Evolutionary conservation across 768 basidiomycete genomes (phyloP).

Genomic region (Auricularia sp.): DNA sequence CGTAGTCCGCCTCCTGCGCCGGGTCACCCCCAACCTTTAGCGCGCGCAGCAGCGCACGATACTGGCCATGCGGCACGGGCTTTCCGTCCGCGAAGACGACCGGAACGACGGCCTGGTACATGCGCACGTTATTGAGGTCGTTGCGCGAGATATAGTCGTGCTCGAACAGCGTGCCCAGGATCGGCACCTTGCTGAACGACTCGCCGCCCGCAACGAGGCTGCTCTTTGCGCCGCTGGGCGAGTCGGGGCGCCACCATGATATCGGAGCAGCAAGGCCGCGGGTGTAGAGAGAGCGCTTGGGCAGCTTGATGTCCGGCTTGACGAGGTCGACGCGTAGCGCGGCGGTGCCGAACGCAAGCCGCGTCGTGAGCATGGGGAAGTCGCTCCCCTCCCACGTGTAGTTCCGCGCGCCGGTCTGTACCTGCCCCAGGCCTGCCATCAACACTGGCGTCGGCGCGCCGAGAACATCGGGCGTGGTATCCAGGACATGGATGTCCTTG

Average conservation of each 20-base stretch:
- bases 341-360: constrained; percentile 42
- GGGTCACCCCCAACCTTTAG: constrained; percentile 35
- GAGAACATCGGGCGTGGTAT: neutral
- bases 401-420: no score
- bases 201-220: constrained; percentile 16
- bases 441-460: neutral
- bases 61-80: constrained; percentile 32
- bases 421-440: neutral
- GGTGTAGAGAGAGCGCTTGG: constrained; percentile 8
- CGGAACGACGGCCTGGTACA: constrained; percentile 19
- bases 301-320: constrained; percentile 30
- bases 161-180: constrained; percentile 42
- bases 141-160: constrained; percentile 39
- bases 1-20: constrained; percentile 33
- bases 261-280: no score
- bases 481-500: neutral
- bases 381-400: no score
- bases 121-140: constrained; percentile 19
- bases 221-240: constrained; percentile 21
- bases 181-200: constrained; percentile 30
- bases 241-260: no score
- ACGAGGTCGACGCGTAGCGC: constrained; percentile 41
- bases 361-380: no score
- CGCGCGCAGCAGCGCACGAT: constrained; percentile 33
- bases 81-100: constrained; percentile 29